Evolutionary conservation across 768 basidiomycete species (phyloP).

Genomic region (Trichaptum fuscoviolaceum): DNA sequence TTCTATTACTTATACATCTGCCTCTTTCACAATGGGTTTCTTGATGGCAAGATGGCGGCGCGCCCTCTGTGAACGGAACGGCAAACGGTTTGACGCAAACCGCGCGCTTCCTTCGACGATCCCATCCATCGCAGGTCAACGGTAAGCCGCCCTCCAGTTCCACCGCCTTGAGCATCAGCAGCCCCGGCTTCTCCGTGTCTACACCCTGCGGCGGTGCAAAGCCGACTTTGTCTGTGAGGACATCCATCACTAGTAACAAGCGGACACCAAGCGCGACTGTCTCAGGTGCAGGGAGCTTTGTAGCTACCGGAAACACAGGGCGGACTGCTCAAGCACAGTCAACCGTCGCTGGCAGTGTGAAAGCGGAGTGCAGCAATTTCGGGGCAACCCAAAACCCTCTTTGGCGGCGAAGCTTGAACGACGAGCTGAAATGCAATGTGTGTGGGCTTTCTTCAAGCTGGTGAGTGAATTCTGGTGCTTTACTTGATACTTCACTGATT

Average conservation of each 20-base stretch:
- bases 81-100: slow-evolving; percentile 38
- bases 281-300: slow-evolving; percentile 35
- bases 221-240: too few relatives aligned
- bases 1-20: too few relatives aligned
- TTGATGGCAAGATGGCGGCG: too few relatives aligned
- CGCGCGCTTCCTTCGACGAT: slow-evolving; percentile 48
- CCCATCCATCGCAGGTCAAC: slow-evolving; percentile 53
- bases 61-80: too few relatives aligned
- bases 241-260: too few relatives aligned
- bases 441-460: slow-evolving; percentile 82
- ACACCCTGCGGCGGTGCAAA: too few relatives aligned
- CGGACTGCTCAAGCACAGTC: too few relatives aligned
- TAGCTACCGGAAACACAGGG: slow-evolving; percentile 11
- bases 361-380: slow-evolving; percentile 85
- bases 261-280: slow-evolving; percentile 53
- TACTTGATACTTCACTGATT: slow-evolving; percentile 11
- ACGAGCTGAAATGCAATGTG: slow-evolving; percentile 86
- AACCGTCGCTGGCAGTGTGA: slow-evolving; percentile 59
- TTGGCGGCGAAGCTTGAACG: slow-evolving; percentile 82
- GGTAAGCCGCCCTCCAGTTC: slow-evolving; percentile 39
- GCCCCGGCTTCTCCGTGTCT: too few relatives aligned
- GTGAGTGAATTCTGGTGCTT: slow-evolving; percentile 36
- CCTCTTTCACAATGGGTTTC: too few relatives aligned
- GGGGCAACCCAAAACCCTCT: slow-evolving; percentile 86
- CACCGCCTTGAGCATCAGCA: slow-evolving; percentile 19